These are phyloP conservation scores for Claviceps sp. DNA, from an alignment of 2,329 filamentous ascomycete species.

Conservation along the genomic window DNA sequence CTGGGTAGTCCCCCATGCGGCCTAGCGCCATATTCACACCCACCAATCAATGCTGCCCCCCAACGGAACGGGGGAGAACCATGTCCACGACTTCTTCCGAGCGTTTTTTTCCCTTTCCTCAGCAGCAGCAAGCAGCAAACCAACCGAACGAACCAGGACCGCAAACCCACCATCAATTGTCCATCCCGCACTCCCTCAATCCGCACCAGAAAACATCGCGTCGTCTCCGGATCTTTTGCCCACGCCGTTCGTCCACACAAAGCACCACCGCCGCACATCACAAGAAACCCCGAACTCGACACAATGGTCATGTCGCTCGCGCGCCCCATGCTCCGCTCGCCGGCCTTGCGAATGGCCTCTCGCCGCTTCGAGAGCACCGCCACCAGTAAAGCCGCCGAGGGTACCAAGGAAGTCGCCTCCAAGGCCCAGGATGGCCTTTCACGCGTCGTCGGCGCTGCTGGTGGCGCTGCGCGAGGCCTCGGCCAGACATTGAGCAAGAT, in stretches of 20 bases:
- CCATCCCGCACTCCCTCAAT: conserved; percentile 8
- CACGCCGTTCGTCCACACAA: background rate
- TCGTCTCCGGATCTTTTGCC: background rate
- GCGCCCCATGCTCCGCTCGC: conserved; percentile 33
- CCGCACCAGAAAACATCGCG: background rate
- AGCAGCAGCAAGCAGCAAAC: conserved; percentile 9
- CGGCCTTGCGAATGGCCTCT: conserved; percentile 31
- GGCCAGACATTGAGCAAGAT: conserved; percentile 57
- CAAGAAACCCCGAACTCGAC: background rate
- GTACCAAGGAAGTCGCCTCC: conserved; percentile 23
- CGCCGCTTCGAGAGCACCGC: conserved; percentile 50
- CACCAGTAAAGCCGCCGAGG: conserved; percentile 24
- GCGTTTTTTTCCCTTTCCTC: conserved; percentile 29
- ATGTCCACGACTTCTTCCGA: conserved; percentile 29
- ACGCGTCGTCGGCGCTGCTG: conserved; percentile 67
- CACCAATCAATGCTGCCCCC: conserved; percentile 7
- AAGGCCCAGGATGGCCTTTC: conserved; percentile 69
- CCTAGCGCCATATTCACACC: conserved; percentile 13
- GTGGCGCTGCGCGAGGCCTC: conserved; percentile 57
- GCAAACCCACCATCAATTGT: conserved; percentile 23
- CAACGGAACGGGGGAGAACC: conserved; percentile 11
- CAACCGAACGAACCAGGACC: conserved; percentile 5
- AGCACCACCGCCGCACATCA: conserved; percentile 1
- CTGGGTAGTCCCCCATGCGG: conserved; percentile 12
- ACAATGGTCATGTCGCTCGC: conserved; percentile 23